A percentile compares a stretch with the other conserved stretches of the same genome.
These are phyloP conservation scores for Ogataea naganishii DNA, from an alignment of 805 yeast genomes.

Conservation along the genomic window DNA sequence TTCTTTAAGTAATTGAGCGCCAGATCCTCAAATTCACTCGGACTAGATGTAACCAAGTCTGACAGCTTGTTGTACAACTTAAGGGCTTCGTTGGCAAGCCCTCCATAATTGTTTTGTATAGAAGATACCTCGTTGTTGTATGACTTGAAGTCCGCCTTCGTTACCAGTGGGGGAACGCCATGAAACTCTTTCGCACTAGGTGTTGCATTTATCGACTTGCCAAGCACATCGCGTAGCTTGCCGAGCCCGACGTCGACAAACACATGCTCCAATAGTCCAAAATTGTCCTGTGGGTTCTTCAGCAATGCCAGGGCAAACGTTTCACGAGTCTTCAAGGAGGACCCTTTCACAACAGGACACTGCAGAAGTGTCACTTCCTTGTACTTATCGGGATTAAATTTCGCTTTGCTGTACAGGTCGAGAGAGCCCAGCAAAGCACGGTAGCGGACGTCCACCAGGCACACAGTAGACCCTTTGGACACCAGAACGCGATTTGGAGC, in stretches of 20 bases:
- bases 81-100: constrained; percentile 14
- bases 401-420: constrained; percentile 22
- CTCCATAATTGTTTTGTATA: constrained; percentile 15
- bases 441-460: constrained; percentile 35
- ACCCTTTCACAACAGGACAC: constrained; percentile 32
- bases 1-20: constrained; percentile 10
- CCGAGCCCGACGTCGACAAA: constrained; percentile 59
- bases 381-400: constrained; percentile 6
- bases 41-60: constrained; percentile 20
- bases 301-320: constrained; percentile 34
- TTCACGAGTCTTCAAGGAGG: constrained; percentile 28
- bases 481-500: constrained; percentile 39
- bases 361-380: constrained; percentile 20
- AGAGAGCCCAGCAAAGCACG: constrained; percentile 26
- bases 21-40: constrained; percentile 16
- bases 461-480: constrained; percentile 29
- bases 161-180: constrained; percentile 7
- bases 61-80: constrained; percentile 21
- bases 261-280: constrained; percentile 33
- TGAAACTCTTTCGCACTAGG: constrained; percentile 1
- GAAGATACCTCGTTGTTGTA: constrained; percentile 12
- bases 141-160: constrained; percentile 11
- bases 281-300: constrained; percentile 32
- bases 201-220: constrained; percentile 38
- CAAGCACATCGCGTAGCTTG: constrained; percentile 59